These are phyloP conservation scores for Globisporangium rhizosaccharum DNA, from an alignment of 352 stramenopile genomes.

Conservation along the genomic window DNA sequence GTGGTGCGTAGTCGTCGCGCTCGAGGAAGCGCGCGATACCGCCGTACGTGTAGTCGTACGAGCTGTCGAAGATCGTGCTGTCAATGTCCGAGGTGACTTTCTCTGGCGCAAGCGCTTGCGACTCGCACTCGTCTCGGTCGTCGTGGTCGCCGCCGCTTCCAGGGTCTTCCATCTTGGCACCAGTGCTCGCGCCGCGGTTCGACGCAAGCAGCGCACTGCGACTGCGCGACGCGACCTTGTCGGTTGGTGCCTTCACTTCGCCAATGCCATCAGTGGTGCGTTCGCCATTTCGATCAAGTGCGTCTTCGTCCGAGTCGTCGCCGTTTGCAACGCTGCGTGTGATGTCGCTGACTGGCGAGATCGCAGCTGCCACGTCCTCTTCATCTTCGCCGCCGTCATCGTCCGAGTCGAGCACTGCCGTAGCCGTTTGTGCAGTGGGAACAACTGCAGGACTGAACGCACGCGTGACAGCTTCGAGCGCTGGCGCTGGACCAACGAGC, in stretches of 20 bases:
- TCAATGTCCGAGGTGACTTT: slow-evolving; percentile 17
- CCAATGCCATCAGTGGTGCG: background rate
- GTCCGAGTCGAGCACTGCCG: slow-evolving; percentile 4
- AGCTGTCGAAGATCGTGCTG: slow-evolving; percentile 35
- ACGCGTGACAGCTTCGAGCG: background rate
- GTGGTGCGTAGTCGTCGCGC: slow-evolving; percentile 55
- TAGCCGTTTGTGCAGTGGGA: background rate
- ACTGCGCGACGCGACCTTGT: background rate
- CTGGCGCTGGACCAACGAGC: background rate
- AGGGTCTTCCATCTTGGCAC: too few relatives aligned
- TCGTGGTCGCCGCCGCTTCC: slow-evolving; percentile 1
- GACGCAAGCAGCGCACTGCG: too few relatives aligned
- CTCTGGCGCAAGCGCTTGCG: background rate
- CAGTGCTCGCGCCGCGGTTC: too few relatives aligned
- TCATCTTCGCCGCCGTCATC: slow-evolving; percentile 13
- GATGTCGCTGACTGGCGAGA: background rate
- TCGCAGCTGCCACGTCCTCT: slow-evolving; percentile 13
- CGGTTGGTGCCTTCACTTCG: slow-evolving; percentile 1
- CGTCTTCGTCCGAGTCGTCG: slow-evolving; percentile 38
- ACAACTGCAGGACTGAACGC: background rate
- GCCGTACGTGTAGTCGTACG: slow-evolving; percentile 46
- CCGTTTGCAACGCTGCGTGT: slow-evolving; percentile 8
- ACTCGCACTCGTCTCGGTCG: slow-evolving; percentile 4
- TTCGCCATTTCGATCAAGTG: slow-evolving; percentile 14
- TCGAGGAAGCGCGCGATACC: slow-evolving; percentile 56